Percentiles rank a stretch among this genome's conserved stretches.
These are phyloP conservation scores for Clarireedia homoeocarpa DNA, from an alignment of 2,329 filamentous ascomycete species.

Conservation along the genomic window DNA sequence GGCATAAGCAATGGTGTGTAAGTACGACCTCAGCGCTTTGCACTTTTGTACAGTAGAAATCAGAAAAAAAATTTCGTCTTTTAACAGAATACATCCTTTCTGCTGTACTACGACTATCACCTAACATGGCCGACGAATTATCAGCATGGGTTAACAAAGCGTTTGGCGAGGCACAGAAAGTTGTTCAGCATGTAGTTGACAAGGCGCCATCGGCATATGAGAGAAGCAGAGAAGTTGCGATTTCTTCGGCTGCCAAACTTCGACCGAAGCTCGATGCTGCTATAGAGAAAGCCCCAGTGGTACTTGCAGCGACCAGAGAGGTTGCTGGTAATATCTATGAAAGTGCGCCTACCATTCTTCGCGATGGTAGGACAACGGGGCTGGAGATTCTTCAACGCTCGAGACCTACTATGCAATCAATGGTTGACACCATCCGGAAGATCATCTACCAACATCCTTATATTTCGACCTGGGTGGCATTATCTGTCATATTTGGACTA, in stretches of 20 bases:
- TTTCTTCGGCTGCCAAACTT: not conserved
- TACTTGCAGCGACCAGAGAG: not conserved
- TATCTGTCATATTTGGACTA: not conserved
- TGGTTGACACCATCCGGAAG: not conserved
- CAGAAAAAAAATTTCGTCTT: too few species aligned
- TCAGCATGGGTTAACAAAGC: not conserved
- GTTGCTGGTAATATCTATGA: not conserved
- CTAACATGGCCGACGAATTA: not conserved
- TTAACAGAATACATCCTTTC: too few species aligned
- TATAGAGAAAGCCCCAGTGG: not conserved
- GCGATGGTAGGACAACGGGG: not conserved
- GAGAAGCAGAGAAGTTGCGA: not conserved
- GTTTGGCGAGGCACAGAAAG: not conserved
- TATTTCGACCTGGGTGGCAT: not conserved
- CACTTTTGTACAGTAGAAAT: too few species aligned
- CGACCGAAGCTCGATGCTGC: not conserved
- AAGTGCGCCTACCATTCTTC: not conserved
- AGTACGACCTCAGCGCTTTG: too few species aligned
- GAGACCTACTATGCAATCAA: not conserved
- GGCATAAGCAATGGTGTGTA: too few species aligned
- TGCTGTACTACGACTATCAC: not conserved
- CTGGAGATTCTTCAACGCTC: not conserved
- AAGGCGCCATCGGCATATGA: conserved; percentile 4
- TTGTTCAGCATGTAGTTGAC: not conserved
- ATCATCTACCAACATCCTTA: not conserved